Conservation (phyloP, 257 asterid species). For the Echium plantagineum region DNA sequence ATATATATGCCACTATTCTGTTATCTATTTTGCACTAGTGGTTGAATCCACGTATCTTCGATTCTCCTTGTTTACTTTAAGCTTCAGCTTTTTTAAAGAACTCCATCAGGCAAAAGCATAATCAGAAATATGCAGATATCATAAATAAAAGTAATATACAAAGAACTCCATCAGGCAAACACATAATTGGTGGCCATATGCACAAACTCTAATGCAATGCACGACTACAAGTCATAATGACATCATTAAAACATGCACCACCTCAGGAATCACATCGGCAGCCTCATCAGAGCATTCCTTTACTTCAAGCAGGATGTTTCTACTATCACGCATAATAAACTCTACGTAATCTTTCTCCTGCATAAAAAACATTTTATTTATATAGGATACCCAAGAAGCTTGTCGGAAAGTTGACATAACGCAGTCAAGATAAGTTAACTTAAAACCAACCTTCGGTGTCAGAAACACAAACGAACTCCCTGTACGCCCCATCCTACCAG, state of each 20-base stretch:
- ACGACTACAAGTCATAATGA: no score
- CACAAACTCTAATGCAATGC: no score
- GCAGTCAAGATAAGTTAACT: not conserved
- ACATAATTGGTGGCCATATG: no score
- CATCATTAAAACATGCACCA: slow-evolving; percentile 11
- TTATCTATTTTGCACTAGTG: no score
- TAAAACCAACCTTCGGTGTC: slow-evolving; percentile 55
- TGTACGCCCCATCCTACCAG: slow-evolving; percentile 90
- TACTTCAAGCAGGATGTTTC: slow-evolving; percentile 68
- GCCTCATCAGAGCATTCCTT: slow-evolving; percentile 42
- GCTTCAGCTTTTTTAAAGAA: no score
- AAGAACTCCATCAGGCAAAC: no score
- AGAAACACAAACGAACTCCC: slow-evolving; percentile 76
- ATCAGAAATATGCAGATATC: no score
- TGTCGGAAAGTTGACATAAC: not conserved
- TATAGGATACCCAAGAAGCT: slow-evolving; percentile 4
- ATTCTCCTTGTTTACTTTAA: no score
- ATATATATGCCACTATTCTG: no score
- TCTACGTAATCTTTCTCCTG: slow-evolving; percentile 92
- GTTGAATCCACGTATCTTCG: no score
- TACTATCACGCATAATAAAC: slow-evolving; percentile 51
- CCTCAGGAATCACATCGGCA: slow-evolving; percentile 68
- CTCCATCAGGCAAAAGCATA: no score
- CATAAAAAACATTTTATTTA: slow-evolving; percentile 11
- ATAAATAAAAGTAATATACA: no score